Base-by-base conservation (phyloP, 2,329 filamentous ascomycete species). In the Diaporthe eres region DNA sequence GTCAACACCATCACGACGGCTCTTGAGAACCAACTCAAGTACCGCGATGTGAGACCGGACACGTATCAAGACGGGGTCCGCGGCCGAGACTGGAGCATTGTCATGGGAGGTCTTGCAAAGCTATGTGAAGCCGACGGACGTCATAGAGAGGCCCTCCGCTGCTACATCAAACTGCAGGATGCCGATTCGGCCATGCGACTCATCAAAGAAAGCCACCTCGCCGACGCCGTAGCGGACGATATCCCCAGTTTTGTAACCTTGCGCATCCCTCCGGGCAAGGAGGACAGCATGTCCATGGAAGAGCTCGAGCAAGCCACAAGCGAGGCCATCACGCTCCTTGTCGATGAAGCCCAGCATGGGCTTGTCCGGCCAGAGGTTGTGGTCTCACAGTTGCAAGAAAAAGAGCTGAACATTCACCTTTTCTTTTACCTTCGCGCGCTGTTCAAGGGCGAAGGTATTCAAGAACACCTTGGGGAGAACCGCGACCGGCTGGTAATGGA, bases 351-450 rank as follows among this genome's bases (percentile, higher is more conserved):
- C 0, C 94, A 96, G 78, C 94, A 96, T 75, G 97, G 97, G 0
- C 93, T 98, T 37, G 93, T 98, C 22, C 92, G 90, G 39, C 94
- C 95, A 0, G 89, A 91, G 4, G 89, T 92, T 3, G 96, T 99
- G 2, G 93, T 98, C 3, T 86, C 89, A 7, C 96, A 98, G 82
- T 87, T 99, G 2, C 88, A 93, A 79, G 87, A 88, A 28, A 91
- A 93, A 77, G 88, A 92, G 25, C 86, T 94, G 70, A 87, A 92
- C 70, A 87, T 95, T 0, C 98, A 98, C 81, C 89, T 98, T 0
- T 98, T 94, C 86, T 97, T 98, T 85, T 99, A 99, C 82, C 89
- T 99, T 34, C 92, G 94, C 17, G 92, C 93, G 0, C 87, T 99
- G 3, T 99, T 96, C 96, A 91, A 89, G 76, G 95, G 94, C 1